A percentile compares a stretch with the other conserved stretches of the same genome.
Evolutionary conservation across 2,329 filamentous ascomycete genomes (phyloP).

Genomic region (Fusarium sp.): DNA sequence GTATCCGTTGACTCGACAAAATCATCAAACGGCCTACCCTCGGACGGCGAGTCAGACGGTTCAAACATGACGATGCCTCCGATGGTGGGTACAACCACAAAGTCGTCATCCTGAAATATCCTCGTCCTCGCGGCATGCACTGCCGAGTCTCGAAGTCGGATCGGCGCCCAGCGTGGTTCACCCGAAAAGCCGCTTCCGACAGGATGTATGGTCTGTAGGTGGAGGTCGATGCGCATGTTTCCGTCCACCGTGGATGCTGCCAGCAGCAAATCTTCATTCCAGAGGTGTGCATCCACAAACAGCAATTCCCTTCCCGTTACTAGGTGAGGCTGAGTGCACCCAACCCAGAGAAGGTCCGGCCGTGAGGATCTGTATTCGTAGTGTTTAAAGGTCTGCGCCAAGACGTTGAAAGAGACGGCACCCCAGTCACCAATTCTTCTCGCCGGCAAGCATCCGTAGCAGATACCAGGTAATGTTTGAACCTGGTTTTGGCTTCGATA

Average conservation of each 20-base stretch:
- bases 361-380: slow-evolving; percentile 18
- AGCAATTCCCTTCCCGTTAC: not conserved
- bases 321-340: not conserved
- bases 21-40: not conserved
- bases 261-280: slow-evolving; percentile 30
- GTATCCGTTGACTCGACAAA: not conserved
- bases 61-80: slow-evolving; percentile 22
- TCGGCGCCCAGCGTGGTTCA: slow-evolving; percentile 1
- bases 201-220: slow-evolving; percentile 18
- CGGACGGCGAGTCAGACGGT: not conserved
- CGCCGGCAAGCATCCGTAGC: slow-evolving; percentile 11
- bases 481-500: slow-evolving; percentile 12
- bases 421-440: slow-evolving; percentile 26
- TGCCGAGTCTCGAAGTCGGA: not conserved
- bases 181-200: not conserved
- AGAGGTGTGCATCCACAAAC: slow-evolving; percentile 19
- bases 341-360: slow-evolving; percentile 19
- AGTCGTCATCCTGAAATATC: slow-evolving; percentile 35
- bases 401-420: slow-evolving; percentile 33
- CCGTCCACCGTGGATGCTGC: not conserved
- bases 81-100: slow-evolving; percentile 23
- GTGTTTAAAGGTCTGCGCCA: slow-evolving; percentile 26
- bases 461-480: not conserved
- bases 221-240: not conserved
- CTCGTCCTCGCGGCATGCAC: not conserved